Conservation (phyloP, 139 green algal genomes). For the Limnomonas spitsbergensis region DNA sequence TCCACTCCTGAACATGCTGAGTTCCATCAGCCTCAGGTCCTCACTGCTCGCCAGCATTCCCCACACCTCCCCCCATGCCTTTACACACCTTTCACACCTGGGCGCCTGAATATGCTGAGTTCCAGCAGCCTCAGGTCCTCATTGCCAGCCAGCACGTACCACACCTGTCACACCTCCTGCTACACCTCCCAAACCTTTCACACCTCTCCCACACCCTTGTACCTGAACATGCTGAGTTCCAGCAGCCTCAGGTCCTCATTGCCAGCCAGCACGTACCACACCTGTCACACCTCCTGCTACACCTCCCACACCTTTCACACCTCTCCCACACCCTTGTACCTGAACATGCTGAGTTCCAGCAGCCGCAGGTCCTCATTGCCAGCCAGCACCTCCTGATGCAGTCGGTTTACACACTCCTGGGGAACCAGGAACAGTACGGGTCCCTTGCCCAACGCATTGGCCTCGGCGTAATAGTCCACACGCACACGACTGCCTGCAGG, state of each 20-base stretch:
- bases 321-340: conserved; percentile 20
- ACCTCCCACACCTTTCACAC: no score
- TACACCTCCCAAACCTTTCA: no score
- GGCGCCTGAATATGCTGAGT: background rate
- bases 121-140: background rate
- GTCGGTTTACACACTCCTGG: background rate
- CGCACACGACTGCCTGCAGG: conserved; percentile 16
- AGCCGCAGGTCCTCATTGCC: conserved; percentile 36
- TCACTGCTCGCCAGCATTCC: no score
- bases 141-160: no score
- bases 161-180: no score
- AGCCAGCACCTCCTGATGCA: background rate
- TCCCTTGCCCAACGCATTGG: conserved; percentile 75
- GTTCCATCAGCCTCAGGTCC: background rate
- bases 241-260: no score
- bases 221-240: conserved; percentile 63
- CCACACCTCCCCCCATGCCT: no score
- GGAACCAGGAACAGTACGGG: conserved; percentile 65
- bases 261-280: no score
- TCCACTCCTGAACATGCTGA: background rate
- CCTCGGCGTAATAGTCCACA: conserved; percentile 37
- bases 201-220: conserved; percentile 2
- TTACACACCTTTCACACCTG: no score
- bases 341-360: conserved; percentile 67
- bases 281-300: no score